phyloP scores from a whole-genome alignment of 2,329 filamentous ascomycete genomes.

The Reticulascus tulasneorum region DNA sequence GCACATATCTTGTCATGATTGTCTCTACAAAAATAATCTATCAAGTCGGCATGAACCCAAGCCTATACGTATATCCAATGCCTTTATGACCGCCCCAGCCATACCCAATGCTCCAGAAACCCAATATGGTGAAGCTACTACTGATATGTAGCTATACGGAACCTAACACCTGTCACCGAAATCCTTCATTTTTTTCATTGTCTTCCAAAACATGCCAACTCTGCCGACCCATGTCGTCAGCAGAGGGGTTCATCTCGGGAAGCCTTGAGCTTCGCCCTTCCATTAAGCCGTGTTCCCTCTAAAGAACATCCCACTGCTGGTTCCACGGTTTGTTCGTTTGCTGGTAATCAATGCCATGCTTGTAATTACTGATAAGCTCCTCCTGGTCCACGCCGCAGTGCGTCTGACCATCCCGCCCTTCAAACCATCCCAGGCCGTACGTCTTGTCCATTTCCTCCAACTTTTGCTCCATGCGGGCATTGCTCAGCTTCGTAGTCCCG shows the following conservation, averaged over 20 bases:
- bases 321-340: slow-evolving; percentile 51
- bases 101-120: too few relatives aligned
- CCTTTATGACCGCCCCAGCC: too few relatives aligned
- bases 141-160: too few relatives aligned
- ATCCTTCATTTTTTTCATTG: background rate
- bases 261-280: too few relatives aligned
- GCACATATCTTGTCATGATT: too few relatives aligned
- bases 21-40: too few relatives aligned
- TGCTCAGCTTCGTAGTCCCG: slow-evolving; percentile 60
- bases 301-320: slow-evolving; percentile 36
- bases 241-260: too few relatives aligned
- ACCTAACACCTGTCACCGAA: too few relatives aligned
- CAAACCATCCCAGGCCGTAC: slow-evolving; percentile 76
- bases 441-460: slow-evolving; percentile 59
- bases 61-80: too few relatives aligned
- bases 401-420: slow-evolving; percentile 65
- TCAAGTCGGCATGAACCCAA: too few relatives aligned
- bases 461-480: slow-evolving; percentile 56
- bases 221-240: slow-evolving; percentile 16
- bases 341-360: slow-evolving; percentile 54
- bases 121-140: too few relatives aligned
- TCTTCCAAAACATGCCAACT: background rate
- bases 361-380: slow-evolving; percentile 62
- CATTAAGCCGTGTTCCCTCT: too few relatives aligned
- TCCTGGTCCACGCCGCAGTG: slow-evolving; percentile 79